Conservation (phyloP, 2,329 filamentous ascomycete genomes). For the Mollisia scopiformis region DNA sequence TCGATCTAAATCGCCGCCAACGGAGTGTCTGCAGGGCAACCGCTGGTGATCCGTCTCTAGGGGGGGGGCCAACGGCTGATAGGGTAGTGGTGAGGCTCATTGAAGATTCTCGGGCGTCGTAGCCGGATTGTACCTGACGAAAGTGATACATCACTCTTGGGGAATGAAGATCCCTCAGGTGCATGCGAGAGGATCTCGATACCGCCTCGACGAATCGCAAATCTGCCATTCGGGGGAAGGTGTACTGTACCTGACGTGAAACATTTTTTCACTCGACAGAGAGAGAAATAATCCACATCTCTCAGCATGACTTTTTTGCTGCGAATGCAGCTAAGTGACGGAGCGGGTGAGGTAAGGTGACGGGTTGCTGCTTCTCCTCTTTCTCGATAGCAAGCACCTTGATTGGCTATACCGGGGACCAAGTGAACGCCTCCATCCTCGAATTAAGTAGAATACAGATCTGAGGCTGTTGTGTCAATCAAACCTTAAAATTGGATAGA, state of each 20-base stretch:
- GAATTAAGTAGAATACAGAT: not conserved
- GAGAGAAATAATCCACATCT: not conserved
- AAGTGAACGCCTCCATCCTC: conserved; percentile 5
- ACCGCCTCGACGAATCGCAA: not conserved
- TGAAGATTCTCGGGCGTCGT: not conserved
- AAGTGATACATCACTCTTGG: conserved; percentile 1
- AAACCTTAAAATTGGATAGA: conserved; percentile 26
- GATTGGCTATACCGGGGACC: not conserved
- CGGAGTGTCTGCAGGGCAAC: not conserved
- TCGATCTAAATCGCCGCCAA: not conserved
- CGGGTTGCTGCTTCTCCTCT: conserved; percentile 5
- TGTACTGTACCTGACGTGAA: not conserved
- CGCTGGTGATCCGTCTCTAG: no score
- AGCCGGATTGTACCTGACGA: conserved; percentile 2
- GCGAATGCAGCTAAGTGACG: not conserved
- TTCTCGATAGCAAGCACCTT: not conserved
- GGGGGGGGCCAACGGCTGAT: not conserved
- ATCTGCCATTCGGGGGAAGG: no score
- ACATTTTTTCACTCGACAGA: not conserved
- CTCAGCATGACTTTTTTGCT: not conserved
- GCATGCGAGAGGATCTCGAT: not conserved
- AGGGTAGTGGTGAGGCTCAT: not conserved
- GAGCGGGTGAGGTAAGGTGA: no score
- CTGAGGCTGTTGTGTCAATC: conserved; percentile 21
- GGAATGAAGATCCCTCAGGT: not conserved